Evolutionary conservation across 2,329 filamentous ascomycete genomes (phyloP), one percentile per base, ranked within the genome.

Genomic region (Exophiala spinifera): DNA sequence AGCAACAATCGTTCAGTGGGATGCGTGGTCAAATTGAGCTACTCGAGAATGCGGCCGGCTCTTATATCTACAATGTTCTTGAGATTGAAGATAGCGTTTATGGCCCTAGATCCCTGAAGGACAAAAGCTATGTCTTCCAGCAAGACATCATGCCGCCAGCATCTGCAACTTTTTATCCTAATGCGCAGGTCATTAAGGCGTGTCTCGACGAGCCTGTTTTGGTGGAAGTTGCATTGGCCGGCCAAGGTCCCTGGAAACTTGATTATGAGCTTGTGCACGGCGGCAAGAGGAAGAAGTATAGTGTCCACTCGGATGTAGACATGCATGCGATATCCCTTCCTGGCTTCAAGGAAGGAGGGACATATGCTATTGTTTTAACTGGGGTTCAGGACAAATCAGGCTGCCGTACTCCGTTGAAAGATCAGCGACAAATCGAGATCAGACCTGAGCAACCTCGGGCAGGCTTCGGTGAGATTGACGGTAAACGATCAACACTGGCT

Each of bases 131-230:
- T 57, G 72, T 82, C 8, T 74, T 97, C 37, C 87, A 95, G 70
- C 92, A 97, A 70, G 86, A 90, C 64, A 92, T 99, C 62, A 96
- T 95, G 70, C 94, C 94, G 8, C 89, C 91, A 3, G 92, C 94
- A 5, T 89, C 87, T 8, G 92, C 92, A 20, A 73, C 74, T 28
- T 83, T 86, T 57, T 78, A 91, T 51, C 78, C 81, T 77, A 6
- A 74, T 78, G 17, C 74, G 77, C 47, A 37, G 34, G 74, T 73
- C 19, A 78, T 84, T 56, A 85, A 82, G 63, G 84, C 88, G 46
- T 99, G 94, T 67, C 86, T 97, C 51, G 90, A 94, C 56, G 86
- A 95, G 52, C 79, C 85, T 17, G 83, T 91, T 5, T 81, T 85
- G 28, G 83, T 94, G 23, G 83, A 89, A 52, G 83, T 96, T 36